Conservation (phyloP, 306 rosid species). For the Cucurbita ficifolia region DNA sequence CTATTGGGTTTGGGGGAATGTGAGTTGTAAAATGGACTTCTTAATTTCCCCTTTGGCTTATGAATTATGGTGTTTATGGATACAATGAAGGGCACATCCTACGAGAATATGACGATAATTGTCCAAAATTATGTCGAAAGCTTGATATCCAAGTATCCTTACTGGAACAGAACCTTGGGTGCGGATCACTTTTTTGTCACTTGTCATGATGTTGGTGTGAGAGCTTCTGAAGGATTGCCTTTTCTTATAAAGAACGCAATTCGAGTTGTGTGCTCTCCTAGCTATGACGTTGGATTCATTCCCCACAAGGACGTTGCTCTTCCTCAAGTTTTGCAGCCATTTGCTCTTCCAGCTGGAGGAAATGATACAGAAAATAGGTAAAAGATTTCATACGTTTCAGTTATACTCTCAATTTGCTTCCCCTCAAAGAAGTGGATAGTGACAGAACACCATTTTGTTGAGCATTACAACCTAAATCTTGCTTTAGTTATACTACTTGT, state of each 20-base stretch:
- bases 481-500: neutral
- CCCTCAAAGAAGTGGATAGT: neutral
- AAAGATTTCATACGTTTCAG: neutral
- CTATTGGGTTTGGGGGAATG: neutral
- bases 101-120: constrained; percentile 86
- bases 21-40: neutral
- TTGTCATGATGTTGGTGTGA: constrained; percentile 96
- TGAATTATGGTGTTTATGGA: constrained; percentile 3
- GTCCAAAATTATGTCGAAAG: constrained; percentile 74
- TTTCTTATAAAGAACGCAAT: constrained; percentile 82
- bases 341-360: constrained; percentile 96
- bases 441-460: neutral
- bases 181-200: constrained; percentile 94
- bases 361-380: constrained; percentile 83
- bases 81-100: constrained; percentile 66
- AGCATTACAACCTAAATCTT: neutral
- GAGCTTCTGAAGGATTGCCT: constrained; percentile 83
- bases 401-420: neutral
- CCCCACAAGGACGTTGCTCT: constrained; percentile 96
- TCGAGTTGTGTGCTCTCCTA: constrained; percentile 91
- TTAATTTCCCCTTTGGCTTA: constrained; percentile 8
- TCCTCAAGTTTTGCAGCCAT: constrained; percentile 92
- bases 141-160: constrained; percentile 85
- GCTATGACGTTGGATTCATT: constrained; percentile 92
- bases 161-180: constrained; percentile 97